Conservation (phyloP, 176 grass and related monocot species). For the Lolium perenne region DNA sequence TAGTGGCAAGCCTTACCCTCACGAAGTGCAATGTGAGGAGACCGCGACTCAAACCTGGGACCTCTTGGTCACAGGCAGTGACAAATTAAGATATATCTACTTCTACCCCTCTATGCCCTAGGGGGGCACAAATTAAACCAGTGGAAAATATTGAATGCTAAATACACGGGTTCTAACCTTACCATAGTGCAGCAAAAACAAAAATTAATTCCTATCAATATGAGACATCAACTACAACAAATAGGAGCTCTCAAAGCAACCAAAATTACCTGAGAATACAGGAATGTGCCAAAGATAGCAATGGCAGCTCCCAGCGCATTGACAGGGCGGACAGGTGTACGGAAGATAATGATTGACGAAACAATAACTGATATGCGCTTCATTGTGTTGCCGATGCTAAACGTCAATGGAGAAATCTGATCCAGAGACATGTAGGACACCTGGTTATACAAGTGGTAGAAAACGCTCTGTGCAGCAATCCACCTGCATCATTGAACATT, state of each 20-base stretch:
- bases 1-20: too few relatives aligned
- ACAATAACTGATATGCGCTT: conserved; percentile 97
- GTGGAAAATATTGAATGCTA: conserved; percentile 16
- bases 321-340: conserved; percentile 79
- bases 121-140: background rate
- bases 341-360: conserved; percentile 95
- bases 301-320: conserved; percentile 95
- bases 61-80: too few relatives aligned
- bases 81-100: background rate
- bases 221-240: background rate
- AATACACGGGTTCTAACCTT: background rate
- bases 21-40: too few relatives aligned
- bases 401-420: conserved; percentile 88
- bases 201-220: background rate
- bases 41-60: too few relatives aligned
- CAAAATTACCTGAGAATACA: conserved; percentile 90
- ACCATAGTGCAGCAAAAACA: background rate
- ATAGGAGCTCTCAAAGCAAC: conserved; percentile 25
- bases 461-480: conserved; percentile 87
- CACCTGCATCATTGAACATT: conserved; percentile 65
- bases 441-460: conserved; percentile 98
- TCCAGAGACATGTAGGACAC: conserved; percentile 97
- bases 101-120: conserved; percentile 26
- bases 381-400: conserved; percentile 94
- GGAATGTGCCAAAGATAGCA: conserved; percentile 90